Evolutionary conservation across 306 rosid genomes (phyloP).

Genomic region (Lupinus albus): DNA sequence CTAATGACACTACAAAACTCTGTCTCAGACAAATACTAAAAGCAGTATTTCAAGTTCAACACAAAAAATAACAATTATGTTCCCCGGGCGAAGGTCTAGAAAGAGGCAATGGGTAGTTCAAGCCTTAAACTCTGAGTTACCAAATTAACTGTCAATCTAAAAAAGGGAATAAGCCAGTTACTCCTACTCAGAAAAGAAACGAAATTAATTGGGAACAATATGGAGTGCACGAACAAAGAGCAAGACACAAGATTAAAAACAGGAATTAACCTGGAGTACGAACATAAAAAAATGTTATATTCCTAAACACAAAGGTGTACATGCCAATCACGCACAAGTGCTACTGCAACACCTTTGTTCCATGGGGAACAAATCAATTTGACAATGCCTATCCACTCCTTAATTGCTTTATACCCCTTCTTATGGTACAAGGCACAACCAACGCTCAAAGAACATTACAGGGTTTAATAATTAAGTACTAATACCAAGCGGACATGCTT

Average conservation of each 20-base stretch:
- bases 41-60: no score
- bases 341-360: neutral
- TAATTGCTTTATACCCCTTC: neutral
- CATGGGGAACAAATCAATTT: neutral
- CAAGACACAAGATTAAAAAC: neutral
- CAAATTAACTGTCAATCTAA: neutral
- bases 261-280: neutral
- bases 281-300: neutral
- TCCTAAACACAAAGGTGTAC: neutral
- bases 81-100: no score
- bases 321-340: constrained; percentile 9
- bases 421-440: neutral
- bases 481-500: neutral
- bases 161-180: neutral
- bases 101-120: neutral
- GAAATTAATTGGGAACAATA: neutral
- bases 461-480: neutral
- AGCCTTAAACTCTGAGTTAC: neutral
- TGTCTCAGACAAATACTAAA: constrained; percentile 19
- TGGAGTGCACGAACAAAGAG: neutral
- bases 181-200: neutral
- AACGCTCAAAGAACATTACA: neutral
- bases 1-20: constrained; percentile 9
- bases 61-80: no score
- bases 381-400: neutral